Percentiles rank a stretch among this genome's conserved stretches.
phyloP scores from a whole-genome alignment of 768 basidiomycete species.

The Boletus rex-veris region DNA sequence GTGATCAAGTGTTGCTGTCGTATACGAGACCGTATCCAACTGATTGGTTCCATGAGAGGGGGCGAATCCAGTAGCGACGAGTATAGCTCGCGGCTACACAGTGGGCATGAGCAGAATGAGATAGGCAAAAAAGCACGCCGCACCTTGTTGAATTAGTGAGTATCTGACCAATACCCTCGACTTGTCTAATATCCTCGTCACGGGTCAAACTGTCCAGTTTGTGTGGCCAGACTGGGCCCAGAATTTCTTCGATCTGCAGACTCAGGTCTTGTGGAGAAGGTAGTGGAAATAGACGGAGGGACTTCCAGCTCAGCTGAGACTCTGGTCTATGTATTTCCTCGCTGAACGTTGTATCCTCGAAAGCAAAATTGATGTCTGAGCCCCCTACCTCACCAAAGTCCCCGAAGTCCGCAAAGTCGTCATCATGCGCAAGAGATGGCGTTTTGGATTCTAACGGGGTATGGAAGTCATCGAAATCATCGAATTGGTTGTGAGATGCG shows the following conservation, averaged over 20 bases:
- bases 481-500: slow-evolving; percentile 37
- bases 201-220: slow-evolving; percentile 53
- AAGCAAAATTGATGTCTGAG: slow-evolving; percentile 38
- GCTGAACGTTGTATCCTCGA: slow-evolving; percentile 23
- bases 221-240: slow-evolving; percentile 63
- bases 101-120: slow-evolving; percentile 19
- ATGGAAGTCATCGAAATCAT: slow-evolving; percentile 53
- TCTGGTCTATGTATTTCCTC: slow-evolving; percentile 30
- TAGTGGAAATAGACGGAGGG: slow-evolving; percentile 62
- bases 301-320: slow-evolving; percentile 50
- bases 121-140: slow-evolving; percentile 11
- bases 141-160: slow-evolving; percentile 76
- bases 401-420: slow-evolving; percentile 85
- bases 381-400: slow-evolving; percentile 72
- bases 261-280: slow-evolving; percentile 56
- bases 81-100: slow-evolving; percentile 74
- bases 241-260: slow-evolving; percentile 59
- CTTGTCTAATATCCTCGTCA: slow-evolving; percentile 72
- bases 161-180: slow-evolving; percentile 77
- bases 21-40: slow-evolving; percentile 91
- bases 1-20: slow-evolving; percentile 87
- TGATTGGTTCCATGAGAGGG: slow-evolving; percentile 78
- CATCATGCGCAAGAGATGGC: slow-evolving; percentile 44
- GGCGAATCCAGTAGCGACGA: slow-evolving; percentile 66
- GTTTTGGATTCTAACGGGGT: slow-evolving; percentile 47